A percentile compares a stretch with the other conserved stretches of the same genome.
Evolutionary conservation across 495 filamentous ascomycete genomes (phyloP).

Genomic region (Clavariopsis aquatica): DNA sequence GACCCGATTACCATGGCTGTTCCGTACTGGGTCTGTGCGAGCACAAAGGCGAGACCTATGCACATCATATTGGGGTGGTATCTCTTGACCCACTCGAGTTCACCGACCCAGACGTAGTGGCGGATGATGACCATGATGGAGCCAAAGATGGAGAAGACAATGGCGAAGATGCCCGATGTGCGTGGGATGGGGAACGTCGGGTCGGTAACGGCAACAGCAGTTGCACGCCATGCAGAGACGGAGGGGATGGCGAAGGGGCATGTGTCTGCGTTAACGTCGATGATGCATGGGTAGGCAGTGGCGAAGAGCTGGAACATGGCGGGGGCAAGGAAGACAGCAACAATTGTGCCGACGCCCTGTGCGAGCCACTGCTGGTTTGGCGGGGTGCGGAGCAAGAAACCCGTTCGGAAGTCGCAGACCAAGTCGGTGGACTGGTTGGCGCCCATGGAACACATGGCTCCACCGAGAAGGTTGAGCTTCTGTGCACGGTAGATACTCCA

Average conservation of each 20-base stretch:
- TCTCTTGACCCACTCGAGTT: slow-evolving; percentile 56
- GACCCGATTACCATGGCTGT: slow-evolving; percentile 63
- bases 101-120: slow-evolving; percentile 58
- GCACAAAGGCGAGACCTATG: slow-evolving; percentile 63
- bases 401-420: slow-evolving; percentile 62
- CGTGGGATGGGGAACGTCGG: slow-evolving; percentile 59
- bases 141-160: slow-evolving; percentile 56
- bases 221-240: slow-evolving; percentile 66
- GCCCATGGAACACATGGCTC: slow-evolving; percentile 59
- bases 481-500: slow-evolving; percentile 54
- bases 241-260: slow-evolving; percentile 62
- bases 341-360: slow-evolving; percentile 60
- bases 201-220: slow-evolving; percentile 64
- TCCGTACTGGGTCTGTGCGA: slow-evolving; percentile 58
- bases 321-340: slow-evolving; percentile 63
- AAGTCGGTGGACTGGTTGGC: slow-evolving; percentile 59
- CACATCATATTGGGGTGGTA: slow-evolving; percentile 71
- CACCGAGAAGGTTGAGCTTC: slow-evolving; percentile 64
- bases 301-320: slow-evolving; percentile 66
- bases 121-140: slow-evolving; percentile 54
- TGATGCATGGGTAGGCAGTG: slow-evolving; percentile 66
- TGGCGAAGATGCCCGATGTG: slow-evolving; percentile 57
- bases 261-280: slow-evolving; percentile 45
- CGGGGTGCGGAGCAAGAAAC: slow-evolving; percentile 63
- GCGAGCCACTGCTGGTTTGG: slow-evolving; percentile 66